Evolutionary conservation across 2,329 filamentous ascomycete species (phyloP), one percentile per base, ranked within the genome.

Genomic region (Aspergillaceae sp.): DNA sequence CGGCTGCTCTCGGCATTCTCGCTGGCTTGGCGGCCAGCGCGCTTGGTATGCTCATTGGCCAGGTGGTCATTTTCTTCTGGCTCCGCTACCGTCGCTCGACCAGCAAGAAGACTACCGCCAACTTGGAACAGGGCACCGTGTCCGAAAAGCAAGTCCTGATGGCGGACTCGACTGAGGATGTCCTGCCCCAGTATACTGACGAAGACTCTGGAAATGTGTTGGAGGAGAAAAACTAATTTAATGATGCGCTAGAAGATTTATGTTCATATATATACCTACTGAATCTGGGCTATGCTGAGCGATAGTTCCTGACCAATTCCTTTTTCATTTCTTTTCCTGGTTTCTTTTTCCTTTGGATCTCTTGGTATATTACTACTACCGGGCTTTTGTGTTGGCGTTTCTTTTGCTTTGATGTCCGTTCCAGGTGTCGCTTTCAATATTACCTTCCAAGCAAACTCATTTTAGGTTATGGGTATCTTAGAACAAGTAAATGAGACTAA

Each of bases 31-130:
- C 66, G 38, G 70, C 71, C 29, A 70, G 67, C 48, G 68, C 67
- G 7, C 52, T 74, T 38, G 72, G 71, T 41, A 71, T 74, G 67
- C 55, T 74, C n/a, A 60, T 73, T 40, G 71, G 71, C 29, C 70
- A 73, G 56, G 54, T 64, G 29, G 62, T 73, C 37, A 61, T 71
- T 29, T 72, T 69, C 56, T 42, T 74, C 40, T 74, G 72, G 70
- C 59, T 64, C 42, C 65, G 64, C 47, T 66, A 63, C 53, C 67
- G 63, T 42, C 63, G 64, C 26, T 58, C 57, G 41, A 50, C 56
- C 28, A 53, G 51, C 29, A 46, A 55, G 41, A 57, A 62, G 38
- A 54, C 57, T 45, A 51, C 54, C 43, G 53, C 57, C 36, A 54
- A 56, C 33, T 52, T 59, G 46, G 67, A 69, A 48, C 54, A 62